These are phyloP conservation scores for Barnettozyma hawaiiensis DNA, from an alignment of 1,139 yeast genomes.

Conservation along the genomic window DNA sequence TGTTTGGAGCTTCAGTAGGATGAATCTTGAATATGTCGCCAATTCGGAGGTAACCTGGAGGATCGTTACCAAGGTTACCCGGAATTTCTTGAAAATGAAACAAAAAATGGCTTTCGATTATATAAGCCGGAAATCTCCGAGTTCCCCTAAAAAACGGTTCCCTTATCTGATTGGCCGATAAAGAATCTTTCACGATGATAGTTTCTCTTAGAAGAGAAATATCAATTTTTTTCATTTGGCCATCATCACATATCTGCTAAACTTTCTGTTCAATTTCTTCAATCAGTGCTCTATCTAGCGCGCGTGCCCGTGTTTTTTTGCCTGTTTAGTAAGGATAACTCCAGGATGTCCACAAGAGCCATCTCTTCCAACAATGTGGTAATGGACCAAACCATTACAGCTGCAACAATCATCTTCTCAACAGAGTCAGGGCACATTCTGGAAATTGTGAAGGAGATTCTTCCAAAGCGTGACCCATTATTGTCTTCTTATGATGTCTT, in stretches of 20 bases:
- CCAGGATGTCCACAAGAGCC: slow-evolving; percentile 37
- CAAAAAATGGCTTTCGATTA: too few relatives aligned
- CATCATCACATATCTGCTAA: background rate
- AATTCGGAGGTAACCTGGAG: too few relatives aligned
- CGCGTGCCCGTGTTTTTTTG: background rate
- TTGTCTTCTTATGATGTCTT: slow-evolving; percentile 39
- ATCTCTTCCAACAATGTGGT: slow-evolving; percentile 63
- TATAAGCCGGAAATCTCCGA: background rate
- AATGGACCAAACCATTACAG: slow-evolving; percentile 41
- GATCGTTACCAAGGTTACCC: too few relatives aligned
- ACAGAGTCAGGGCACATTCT: slow-evolving; percentile 60
- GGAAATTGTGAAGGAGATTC: slow-evolving; percentile 37
- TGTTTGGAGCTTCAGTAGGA: too few relatives aligned
- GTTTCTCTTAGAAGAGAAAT: background rate
- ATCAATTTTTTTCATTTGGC: too few relatives aligned
- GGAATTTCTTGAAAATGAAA: too few relatives aligned
- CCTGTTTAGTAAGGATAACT: background rate
- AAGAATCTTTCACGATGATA: background rate
- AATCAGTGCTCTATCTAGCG: background rate
- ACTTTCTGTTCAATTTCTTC: background rate
- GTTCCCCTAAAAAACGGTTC: background rate
- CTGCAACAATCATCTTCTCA: slow-evolving; percentile 69
- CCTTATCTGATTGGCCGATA: background rate
- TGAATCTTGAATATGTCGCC: too few relatives aligned
- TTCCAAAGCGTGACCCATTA: slow-evolving; percentile 35